phyloP scores from a whole-genome alignment of 257 asterid species.

The Cinchona pubescens region DNA sequence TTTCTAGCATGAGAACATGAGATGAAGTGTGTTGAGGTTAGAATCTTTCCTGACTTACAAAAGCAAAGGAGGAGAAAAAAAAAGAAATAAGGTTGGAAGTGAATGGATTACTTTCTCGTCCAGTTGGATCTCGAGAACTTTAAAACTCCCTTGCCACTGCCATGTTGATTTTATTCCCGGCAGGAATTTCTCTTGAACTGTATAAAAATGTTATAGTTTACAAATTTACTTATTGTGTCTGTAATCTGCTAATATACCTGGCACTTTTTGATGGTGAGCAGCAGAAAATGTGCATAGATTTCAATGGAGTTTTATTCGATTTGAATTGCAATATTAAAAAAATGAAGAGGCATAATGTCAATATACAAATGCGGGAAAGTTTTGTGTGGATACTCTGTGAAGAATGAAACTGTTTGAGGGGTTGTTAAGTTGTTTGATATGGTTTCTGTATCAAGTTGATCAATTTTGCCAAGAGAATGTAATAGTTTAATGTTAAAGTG shows the following conservation, averaged over 20 bases:
- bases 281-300: not conserved
- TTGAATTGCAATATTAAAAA: not conserved
- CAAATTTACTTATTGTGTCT: not conserved
- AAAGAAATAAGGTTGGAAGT: not conserved
- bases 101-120: not conserved
- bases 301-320: no score
- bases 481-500: not conserved
- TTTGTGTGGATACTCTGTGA: not conserved
- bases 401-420: slow-evolving; percentile 23
- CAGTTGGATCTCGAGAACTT: not conserved
- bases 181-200: not conserved
- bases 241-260: not conserved
- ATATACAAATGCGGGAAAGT: not conserved
- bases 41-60: not conserved
- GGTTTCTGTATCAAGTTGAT: slow-evolving; percentile 52
- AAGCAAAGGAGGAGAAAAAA: not conserved
- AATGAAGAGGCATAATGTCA: not conserved
- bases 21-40: not conserved
- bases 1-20: not conserved
- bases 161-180: not conserved
- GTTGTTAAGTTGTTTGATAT: not conserved
- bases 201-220: not conserved
- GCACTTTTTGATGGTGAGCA: not conserved
- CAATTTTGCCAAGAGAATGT: slow-evolving; percentile 60
- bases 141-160: not conserved